Evolutionary conservation across 257 asterid species (phyloP).

Genomic region (Gardenia jasminoides): DNA sequence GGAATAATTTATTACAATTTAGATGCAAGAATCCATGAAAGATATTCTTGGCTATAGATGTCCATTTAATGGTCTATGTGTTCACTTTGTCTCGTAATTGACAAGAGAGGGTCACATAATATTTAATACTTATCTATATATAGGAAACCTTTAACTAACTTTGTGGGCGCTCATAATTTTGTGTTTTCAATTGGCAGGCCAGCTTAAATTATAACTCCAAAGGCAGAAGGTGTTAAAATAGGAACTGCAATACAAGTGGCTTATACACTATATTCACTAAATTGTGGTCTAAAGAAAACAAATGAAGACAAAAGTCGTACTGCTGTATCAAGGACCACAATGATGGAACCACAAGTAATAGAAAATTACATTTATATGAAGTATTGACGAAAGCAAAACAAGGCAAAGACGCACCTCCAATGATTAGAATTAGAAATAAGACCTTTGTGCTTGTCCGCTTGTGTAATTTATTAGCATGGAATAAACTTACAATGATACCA

Average conservation of each 20-base stretch:
- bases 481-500: not conserved
- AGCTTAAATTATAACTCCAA: not conserved
- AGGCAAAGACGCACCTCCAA: not conserved
- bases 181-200: constrained; percentile 1
- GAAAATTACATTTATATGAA: not conserved
- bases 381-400: constrained; percentile 4
- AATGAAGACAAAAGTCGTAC: not conserved
- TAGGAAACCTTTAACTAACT: not conserved
- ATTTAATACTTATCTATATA: not conserved
- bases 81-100: not conserved
- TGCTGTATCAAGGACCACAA: constrained; percentile 5
- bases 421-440: not conserved
- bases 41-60: not conserved
- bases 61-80: not conserved
- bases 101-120: not conserved
- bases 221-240: not conserved
- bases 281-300: not conserved
- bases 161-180: not conserved
- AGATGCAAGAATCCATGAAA: not conserved
- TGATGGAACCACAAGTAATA: not conserved
- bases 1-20: not conserved
- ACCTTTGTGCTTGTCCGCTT: constrained; percentile 3
- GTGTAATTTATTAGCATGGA: not conserved
- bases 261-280: not conserved
- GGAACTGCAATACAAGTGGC: not conserved